phyloP scores from a whole-genome alignment of 2,329 filamentous ascomycete species.

The Aspergillus phoenicis region DNA sequence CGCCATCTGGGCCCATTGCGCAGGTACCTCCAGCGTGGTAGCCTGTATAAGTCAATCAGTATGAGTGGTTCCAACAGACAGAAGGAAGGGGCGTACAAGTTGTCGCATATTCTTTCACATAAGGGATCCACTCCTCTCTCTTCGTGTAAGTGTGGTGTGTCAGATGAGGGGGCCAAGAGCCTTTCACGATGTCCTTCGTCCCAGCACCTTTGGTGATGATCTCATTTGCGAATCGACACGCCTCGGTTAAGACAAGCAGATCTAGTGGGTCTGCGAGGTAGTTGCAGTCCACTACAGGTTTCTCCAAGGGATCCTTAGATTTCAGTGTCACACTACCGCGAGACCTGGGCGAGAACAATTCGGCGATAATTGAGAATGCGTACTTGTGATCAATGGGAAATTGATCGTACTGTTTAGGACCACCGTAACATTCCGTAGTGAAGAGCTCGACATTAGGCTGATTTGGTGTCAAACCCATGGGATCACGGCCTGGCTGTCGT shows the following conservation, averaged over 20 bases:
- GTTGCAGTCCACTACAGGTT: conserved; percentile 61
- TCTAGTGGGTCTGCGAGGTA: conserved; percentile 62
- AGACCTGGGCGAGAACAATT: conserved; percentile 61
- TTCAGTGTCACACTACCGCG: conserved; percentile 58
- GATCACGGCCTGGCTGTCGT: conserved; percentile 57
- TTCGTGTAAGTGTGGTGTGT: conserved; percentile 57
- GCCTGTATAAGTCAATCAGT: conserved; percentile 33
- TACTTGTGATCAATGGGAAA: conserved; percentile 57
- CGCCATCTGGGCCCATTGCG: conserved; percentile 55
- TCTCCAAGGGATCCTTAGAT: conserved; percentile 51
- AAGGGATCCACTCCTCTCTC: conserved; percentile 61
- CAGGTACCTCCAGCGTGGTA: conserved; percentile 62
- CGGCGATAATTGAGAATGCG: conserved; percentile 60
- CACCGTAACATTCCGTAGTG: conserved; percentile 64
- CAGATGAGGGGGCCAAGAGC: conserved; percentile 59
- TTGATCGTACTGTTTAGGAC: conserved; percentile 60
- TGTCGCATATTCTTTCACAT: conserved; percentile 61
- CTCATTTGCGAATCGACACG: conserved; percentile 61
- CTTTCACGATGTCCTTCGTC: conserved; percentile 62
- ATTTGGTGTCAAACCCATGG: conserved; percentile 60
- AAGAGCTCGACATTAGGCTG: conserved; percentile 67
- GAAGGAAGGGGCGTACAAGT: conserved; percentile 53
- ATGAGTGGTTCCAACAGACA: background rate
- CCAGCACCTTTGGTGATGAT: conserved; percentile 60
- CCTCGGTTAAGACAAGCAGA: conserved; percentile 61